Percentiles rank a stretch among this genome's conserved stretches.
Conservation (phyloP, 2,329 filamentous ascomycete species). For the Aspergillus versicolor region DNA sequence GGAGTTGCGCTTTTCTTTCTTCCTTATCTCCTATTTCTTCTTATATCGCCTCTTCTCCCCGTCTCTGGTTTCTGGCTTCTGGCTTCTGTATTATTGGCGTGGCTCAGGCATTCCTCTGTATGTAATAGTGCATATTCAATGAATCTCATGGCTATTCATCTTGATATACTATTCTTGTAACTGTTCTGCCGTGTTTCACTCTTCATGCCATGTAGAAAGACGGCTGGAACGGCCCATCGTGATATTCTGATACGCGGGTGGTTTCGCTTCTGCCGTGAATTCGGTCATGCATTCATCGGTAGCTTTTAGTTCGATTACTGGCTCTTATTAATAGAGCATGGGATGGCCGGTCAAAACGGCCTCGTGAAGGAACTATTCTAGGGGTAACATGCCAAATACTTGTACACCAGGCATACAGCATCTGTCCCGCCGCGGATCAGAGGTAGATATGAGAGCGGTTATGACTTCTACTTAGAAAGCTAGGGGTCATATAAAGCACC, state of each 20-base stretch:
- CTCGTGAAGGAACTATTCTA: too few species aligned
- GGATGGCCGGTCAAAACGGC: too few species aligned
- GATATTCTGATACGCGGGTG: too few species aligned
- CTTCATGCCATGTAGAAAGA: neutral
- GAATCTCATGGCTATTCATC: slow-evolving; percentile 27
- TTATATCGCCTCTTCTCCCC: slow-evolving; percentile 14
- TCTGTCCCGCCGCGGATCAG: neutral
- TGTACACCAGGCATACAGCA: neutral
- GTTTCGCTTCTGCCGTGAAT: too few species aligned
- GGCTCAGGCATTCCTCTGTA: slow-evolving; percentile 19
- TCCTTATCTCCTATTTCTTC: slow-evolving; percentile 13
- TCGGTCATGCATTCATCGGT: too few species aligned
- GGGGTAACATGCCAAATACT: too few species aligned
- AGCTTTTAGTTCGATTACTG: too few species aligned
- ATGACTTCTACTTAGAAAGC: neutral
- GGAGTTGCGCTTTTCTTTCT: slow-evolving; percentile 24
- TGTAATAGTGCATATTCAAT: slow-evolving; percentile 30
- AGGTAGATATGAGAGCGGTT: neutral
- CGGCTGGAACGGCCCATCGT: too few species aligned
- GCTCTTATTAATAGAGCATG: too few species aligned
- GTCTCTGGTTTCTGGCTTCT: slow-evolving; percentile 6
- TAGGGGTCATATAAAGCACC: neutral
- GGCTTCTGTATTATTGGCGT: slow-evolving; percentile 13
- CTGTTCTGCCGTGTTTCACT: neutral
- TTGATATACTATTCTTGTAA: neutral